These are phyloP conservation scores for Exsudoporus floridanus DNA, from an alignment of 1,284 basidiomycete genomes.

Conservation along the genomic window DNA sequence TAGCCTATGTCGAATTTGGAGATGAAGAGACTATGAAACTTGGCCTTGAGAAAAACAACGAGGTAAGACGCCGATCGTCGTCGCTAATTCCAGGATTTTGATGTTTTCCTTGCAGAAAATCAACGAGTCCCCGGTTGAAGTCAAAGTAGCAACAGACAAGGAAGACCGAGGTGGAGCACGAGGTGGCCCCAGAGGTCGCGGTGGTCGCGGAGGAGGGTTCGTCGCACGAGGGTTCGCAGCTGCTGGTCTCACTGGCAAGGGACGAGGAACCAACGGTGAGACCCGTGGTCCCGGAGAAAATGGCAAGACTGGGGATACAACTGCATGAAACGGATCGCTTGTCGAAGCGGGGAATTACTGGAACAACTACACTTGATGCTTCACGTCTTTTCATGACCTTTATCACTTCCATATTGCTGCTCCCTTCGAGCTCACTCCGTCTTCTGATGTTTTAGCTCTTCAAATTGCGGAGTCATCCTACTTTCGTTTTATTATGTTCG, in stretches of 20 bases:
- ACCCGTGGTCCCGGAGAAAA: conserved; percentile 32
- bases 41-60: conserved; percentile 68
- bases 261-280: conserved; percentile 34
- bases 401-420: conserved; percentile 9
- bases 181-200: conserved; percentile 54
- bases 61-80: conserved; percentile 44
- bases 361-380: conserved; percentile 17
- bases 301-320: conserved; percentile 23
- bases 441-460: conserved; percentile 14
- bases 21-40: conserved; percentile 80
- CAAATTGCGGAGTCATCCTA: conserved; percentile 25
- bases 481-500: conserved; percentile 25
- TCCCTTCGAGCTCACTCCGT: conserved; percentile 15
- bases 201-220: conserved; percentile 49
- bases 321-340: conserved; percentile 24
- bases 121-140: conserved; percentile 59
- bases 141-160: conserved; percentile 68
- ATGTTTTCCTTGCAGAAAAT: conserved; percentile 51
- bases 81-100: background rate
- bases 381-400: conserved; percentile 23
- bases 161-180: conserved; percentile 42
- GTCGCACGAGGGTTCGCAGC: conserved; percentile 64
- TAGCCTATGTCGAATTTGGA: conserved; percentile 85
- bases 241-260: conserved; percentile 59
- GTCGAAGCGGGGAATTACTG: conserved; percentile 22